These are phyloP conservation scores for Blastobotrys petasosporus DNA, from an alignment of 1,139 yeast species.

Conservation along the genomic window DNA sequence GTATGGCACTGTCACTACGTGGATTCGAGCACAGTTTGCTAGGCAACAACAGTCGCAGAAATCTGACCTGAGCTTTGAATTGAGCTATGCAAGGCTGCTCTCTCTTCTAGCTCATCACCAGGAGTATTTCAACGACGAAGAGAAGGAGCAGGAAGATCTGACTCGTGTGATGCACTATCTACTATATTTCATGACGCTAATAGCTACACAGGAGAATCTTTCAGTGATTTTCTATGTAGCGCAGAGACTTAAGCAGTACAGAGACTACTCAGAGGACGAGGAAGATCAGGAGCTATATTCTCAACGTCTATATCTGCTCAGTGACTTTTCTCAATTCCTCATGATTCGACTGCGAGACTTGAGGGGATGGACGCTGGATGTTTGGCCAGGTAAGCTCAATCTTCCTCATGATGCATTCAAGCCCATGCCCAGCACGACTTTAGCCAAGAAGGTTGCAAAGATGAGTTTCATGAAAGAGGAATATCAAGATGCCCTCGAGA, in stretches of 20 bases:
- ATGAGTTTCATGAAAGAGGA: slow-evolving; percentile 47
- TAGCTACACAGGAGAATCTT: slow-evolving; percentile 62
- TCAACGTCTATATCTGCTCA: slow-evolving; percentile 51
- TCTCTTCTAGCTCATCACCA: slow-evolving; percentile 74
- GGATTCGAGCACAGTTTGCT: slow-evolving; percentile 61
- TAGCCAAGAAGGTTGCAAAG: slow-evolving; percentile 26
- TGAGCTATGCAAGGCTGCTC: slow-evolving; percentile 58
- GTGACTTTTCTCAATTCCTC: slow-evolving; percentile 68
- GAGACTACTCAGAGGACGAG: slow-evolving; percentile 45
- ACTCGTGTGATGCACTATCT: slow-evolving; percentile 40
- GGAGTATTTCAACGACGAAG: slow-evolving; percentile 46
- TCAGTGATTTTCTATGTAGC: slow-evolving; percentile 71
- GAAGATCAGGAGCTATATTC: slow-evolving; percentile 13
- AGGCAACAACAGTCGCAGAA: slow-evolving; percentile 30
- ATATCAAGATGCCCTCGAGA: slow-evolving; percentile 13
- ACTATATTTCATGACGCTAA: slow-evolving; percentile 51
- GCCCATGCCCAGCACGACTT: slow-evolving; percentile 42
- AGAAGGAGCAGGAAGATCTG: slow-evolving; percentile 16
- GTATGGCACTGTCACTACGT: slow-evolving; percentile 51
- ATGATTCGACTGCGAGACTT: slow-evolving; percentile 53
- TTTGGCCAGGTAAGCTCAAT: slow-evolving; percentile 76
- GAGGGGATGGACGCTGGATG: slow-evolving; percentile 62
- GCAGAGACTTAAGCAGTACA: slow-evolving; percentile 72
- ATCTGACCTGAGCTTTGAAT: slow-evolving; percentile 45
- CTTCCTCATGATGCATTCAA: slow-evolving; percentile 61